Percentiles rank a stretch among this genome's conserved stretches.
These are phyloP conservation scores for Ganoderma lingzhi DNA, from an alignment of 1,284 basidiomycete species.

Conservation along the genomic window DNA sequence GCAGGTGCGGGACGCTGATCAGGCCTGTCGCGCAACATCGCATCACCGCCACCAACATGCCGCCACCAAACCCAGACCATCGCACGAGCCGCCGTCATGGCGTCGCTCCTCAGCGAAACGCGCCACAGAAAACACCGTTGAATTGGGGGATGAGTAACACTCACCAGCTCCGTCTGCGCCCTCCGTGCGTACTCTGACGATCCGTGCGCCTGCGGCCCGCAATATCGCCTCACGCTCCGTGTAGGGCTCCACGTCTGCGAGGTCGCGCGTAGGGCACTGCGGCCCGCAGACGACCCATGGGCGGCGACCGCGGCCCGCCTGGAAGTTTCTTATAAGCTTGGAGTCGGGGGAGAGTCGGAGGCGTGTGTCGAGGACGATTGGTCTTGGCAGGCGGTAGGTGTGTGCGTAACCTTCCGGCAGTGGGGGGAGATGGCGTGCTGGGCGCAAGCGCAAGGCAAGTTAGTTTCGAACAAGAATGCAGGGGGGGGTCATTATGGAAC, in stretches of 20 bases:
- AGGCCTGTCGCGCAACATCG: constrained; percentile 43
- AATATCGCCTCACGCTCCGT: constrained; percentile 52
- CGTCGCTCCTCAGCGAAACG: constrained; percentile 2
- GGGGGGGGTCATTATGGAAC: neutral
- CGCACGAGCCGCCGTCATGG: neutral
- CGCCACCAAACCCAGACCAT: constrained; percentile 7
- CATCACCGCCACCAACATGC: neutral
- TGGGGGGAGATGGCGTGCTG: constrained; percentile 67
- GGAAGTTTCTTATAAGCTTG: constrained; percentile 80
- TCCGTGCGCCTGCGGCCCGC: constrained; percentile 56
- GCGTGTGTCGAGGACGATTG: constrained; percentile 84
- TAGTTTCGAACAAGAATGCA: neutral
- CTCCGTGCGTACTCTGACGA: constrained; percentile 51
- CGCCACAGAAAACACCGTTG: constrained; percentile 9
- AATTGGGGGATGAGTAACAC: constrained; percentile 32
- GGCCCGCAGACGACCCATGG: constrained; percentile 78
- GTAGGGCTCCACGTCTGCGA: constrained; percentile 43
- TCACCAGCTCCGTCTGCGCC: constrained; percentile 24
- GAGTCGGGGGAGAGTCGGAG: constrained; percentile 74
- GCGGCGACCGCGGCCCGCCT: constrained; percentile 64
- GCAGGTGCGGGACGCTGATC: constrained; percentile 59
- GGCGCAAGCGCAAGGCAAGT: constrained; percentile 5
- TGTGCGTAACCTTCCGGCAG: constrained; percentile 45
- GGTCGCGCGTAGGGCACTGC: neutral
- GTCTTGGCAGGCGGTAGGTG: constrained; percentile 68